Conservation (phyloP, 345 rosid genomes). For the Citrus glauca region DNA sequence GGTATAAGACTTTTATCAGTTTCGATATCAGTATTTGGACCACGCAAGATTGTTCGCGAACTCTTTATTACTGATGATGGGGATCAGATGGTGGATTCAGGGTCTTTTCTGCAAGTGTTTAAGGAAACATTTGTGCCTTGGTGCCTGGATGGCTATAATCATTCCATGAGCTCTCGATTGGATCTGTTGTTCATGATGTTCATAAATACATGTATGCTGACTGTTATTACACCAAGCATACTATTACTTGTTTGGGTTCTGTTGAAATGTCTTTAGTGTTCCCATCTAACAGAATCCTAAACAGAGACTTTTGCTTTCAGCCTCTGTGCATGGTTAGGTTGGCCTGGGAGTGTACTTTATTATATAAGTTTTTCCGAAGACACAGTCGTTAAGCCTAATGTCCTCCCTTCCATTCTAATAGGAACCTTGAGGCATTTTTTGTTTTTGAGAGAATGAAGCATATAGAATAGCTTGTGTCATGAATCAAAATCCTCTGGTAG, state of each 20-base stretch:
- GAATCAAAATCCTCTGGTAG: background rate
- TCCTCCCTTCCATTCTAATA: background rate
- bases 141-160: slow-evolving; percentile 59
- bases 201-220: background rate
- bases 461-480: background rate
- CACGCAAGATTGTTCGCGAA: slow-evolving; percentile 46
- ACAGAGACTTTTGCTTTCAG: background rate
- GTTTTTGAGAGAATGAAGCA: background rate
- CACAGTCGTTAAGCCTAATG: background rate
- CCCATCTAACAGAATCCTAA: background rate
- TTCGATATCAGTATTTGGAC: slow-evolving; percentile 78
- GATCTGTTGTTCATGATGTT: slow-evolving; percentile 39
- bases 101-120: slow-evolving; percentile 49
- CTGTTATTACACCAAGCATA: background rate
- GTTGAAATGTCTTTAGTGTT: background rate
- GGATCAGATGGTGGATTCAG: slow-evolving; percentile 36
- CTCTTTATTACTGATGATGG: slow-evolving; percentile 34
- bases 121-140: slow-evolving; percentile 79
- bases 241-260: background rate
- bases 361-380: background rate
- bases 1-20: slow-evolving; percentile 69
- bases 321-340: no score
- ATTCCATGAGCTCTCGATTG: slow-evolving; percentile 46
- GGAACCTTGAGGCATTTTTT: background rate
- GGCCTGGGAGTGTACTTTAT: background rate